phyloP scores from a whole-genome alignment of 2,329 filamentous ascomycete genomes.

The Cadophora sp. region DNA sequence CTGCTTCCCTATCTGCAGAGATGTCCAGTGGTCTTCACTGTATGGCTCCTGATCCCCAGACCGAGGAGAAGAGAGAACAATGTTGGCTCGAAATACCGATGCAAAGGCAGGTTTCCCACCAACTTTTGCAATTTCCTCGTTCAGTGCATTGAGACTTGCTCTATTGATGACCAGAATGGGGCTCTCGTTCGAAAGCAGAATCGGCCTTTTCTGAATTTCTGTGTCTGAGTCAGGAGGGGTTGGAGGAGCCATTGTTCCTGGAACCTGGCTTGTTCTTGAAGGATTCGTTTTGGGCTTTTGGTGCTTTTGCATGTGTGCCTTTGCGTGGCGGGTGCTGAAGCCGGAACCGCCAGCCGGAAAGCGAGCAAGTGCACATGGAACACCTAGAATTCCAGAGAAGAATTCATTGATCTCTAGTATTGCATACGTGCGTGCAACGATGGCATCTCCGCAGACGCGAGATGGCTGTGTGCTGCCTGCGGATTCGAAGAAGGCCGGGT shows the following conservation, averaged over 20 bases:
- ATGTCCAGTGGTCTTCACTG: slow-evolving; percentile 80
- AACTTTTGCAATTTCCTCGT: slow-evolving; percentile 70
- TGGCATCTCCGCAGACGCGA: slow-evolving; percentile 82
- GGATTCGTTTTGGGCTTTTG: slow-evolving; percentile 46
- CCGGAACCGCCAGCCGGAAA: slow-evolving; percentile 74
- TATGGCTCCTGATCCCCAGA: slow-evolving; percentile 61
- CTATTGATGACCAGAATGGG: slow-evolving; percentile 86
- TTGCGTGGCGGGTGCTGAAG: slow-evolving; percentile 70
- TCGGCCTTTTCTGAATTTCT: slow-evolving; percentile 56
- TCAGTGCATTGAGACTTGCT: slow-evolving; percentile 80
- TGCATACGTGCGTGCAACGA: slow-evolving; percentile 74
- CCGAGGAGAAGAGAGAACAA: slow-evolving; percentile 68
- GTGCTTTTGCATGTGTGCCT: slow-evolving; percentile 70
- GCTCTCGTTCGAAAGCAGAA: slow-evolving; percentile 90
- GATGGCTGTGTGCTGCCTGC: slow-evolving; percentile 56
- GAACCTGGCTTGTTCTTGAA: slow-evolving; percentile 47
- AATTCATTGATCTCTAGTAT: slow-evolving; percentile 72
- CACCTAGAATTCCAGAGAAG: slow-evolving; percentile 76
- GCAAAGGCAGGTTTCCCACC: slow-evolving; percentile 70
- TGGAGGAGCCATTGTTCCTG: slow-evolving; percentile 60
- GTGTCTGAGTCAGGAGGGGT: slow-evolving; percentile 65
- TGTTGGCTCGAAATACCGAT: slow-evolving; percentile 86
- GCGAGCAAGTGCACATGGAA: slow-evolving; percentile 83
- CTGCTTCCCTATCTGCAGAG: slow-evolving; percentile 68
- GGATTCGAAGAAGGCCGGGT: slow-evolving; percentile 62